Percentiles rank a stretch among this genome's conserved stretches.
These are phyloP conservation scores for Gamarada debralockiae DNA, from an alignment of 495 filamentous ascomycete genomes.

Conservation along the genomic window DNA sequence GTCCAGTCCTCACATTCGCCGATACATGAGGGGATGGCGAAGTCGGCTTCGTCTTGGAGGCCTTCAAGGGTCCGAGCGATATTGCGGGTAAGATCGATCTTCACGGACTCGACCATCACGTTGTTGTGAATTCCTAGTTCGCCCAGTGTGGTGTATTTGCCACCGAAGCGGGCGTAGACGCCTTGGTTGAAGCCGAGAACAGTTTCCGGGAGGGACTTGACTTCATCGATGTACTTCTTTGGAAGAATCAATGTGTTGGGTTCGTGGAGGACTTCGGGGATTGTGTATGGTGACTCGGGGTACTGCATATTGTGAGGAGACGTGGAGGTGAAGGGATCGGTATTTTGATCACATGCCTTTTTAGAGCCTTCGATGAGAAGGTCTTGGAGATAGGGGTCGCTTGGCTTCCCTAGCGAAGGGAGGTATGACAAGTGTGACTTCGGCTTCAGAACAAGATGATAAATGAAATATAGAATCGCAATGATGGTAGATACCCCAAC, in stretches of 20 bases:
- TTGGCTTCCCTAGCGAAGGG: too few species aligned
- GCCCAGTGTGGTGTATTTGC: conserved; percentile 16
- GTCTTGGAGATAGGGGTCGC: too few species aligned
- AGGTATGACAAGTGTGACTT: too few species aligned
- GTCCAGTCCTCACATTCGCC: conserved; percentile 33
- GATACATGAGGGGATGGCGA: conserved; percentile 12
- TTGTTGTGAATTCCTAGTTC: neutral
- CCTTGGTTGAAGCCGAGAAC: neutral
- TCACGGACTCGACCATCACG: conserved; percentile 4
- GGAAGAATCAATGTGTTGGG: conserved; percentile 13
- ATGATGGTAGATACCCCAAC: too few species aligned
- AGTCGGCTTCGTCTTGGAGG: conserved; percentile 2
- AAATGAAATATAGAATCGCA: too few species aligned
- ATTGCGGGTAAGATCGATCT: conserved; percentile 13
- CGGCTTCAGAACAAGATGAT: too few species aligned
- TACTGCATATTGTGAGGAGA: too few species aligned
- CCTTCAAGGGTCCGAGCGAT: conserved; percentile 3
- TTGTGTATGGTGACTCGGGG: conserved; percentile 9
- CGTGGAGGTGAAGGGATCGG: too few species aligned
- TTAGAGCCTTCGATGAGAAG: too few species aligned
- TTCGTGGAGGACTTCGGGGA: conserved; percentile 3
- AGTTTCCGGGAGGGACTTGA: conserved; percentile 5
- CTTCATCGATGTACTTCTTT: conserved; percentile 8
- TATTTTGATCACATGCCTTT: too few species aligned
- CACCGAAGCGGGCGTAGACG: neutral